Evolutionary conservation across 345 rosid genomes (phyloP), one percentile per base, ranked within the genome.

Genomic region (Populus davidiana): DNA sequence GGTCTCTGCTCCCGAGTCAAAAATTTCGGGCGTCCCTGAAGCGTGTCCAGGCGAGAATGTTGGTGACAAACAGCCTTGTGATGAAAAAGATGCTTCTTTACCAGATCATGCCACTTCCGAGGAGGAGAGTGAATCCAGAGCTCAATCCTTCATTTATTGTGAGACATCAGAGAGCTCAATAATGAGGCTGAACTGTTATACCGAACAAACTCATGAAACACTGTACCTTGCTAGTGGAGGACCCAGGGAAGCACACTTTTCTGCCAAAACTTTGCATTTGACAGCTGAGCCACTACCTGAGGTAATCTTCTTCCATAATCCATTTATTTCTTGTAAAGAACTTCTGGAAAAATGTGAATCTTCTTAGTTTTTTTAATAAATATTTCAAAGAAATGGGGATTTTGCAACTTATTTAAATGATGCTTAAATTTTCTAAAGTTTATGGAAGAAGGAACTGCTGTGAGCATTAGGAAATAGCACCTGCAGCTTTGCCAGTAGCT

Each of bases 1-100:
- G 59, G 82, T 76, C 20, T 41, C 65, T 44, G 61, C 25, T 78
- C 75, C 75, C 31, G 75, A 82, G 73, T 66, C 82, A 69, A 50
- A 68, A 80, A 75, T 61, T 73, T 69, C 39, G 10, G 52, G 18
- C 64, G 67, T 49, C 72, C 39, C 76, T 80, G 88, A 81, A 82
- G 86, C 83, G 1, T 75, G 80, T 75, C 78, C 76, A 41, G 75
- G 77, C 21, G 43, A 79, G 59, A 77, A 64, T 74, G 78, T 79
- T 83, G 76, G 79, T 3, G 84, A 81, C 76, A 88, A 86, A 71
- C 81, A 77, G 80, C 73, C 69, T 81, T 83, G 70, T 79, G 82
- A 79, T 43, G 86, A 83, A 75, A 81, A 38, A 38, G 85, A 27
- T 59, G 69, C 52, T 78, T 81, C 79, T 44, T 66, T 79, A 67